A percentile compares a stretch with the other conserved stretches of the same genome.
Conservation (phyloP, 2,329 filamentous ascomycete genomes). For the Fusarium tanahbumbuense region DNA sequence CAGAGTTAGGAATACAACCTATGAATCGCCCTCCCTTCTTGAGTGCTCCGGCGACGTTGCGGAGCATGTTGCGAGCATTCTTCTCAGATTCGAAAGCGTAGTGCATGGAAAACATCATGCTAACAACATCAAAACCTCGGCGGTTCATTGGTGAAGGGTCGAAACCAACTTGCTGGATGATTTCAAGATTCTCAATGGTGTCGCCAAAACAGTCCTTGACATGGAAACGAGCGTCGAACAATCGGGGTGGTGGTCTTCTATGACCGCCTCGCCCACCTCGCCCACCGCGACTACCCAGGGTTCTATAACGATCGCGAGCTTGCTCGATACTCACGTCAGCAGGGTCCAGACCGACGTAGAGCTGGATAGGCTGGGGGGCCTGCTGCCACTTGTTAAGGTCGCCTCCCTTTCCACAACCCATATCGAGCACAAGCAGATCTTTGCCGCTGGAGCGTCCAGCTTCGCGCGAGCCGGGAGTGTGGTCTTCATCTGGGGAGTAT, state of each 20-base stretch:
- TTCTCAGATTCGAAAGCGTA: conserved; percentile 95
- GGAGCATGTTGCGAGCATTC: conserved; percentile 90
- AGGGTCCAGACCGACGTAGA: conserved; percentile 95
- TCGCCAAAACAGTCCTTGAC: conserved; percentile 94
- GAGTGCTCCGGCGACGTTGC: conserved; percentile 88
- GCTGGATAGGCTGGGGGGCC: conserved; percentile 87
- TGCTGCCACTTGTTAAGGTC: conserved; percentile 97
- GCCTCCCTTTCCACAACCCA: conserved; percentile 96
- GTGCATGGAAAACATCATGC: conserved; percentile 99
- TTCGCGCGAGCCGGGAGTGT: conserved; percentile 70
- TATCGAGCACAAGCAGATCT: conserved; percentile 85
- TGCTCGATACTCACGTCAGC: conserved; percentile 93
- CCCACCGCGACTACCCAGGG: conserved; percentile 72
- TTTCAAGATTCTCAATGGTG: conserved; percentile 81
- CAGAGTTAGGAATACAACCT: conserved; percentile 96
- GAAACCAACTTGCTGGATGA: conserved; percentile 89
- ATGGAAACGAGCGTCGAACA: conserved; percentile 89
- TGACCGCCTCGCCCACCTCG: conserved; percentile 65
- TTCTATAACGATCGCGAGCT: conserved; percentile 83
- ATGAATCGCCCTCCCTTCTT: conserved; percentile 96
- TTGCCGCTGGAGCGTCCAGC: conserved; percentile 63
- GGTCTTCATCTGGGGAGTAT: conserved; percentile 85
- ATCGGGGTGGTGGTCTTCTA: conserved; percentile 61
- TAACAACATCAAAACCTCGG: conserved; percentile 93
- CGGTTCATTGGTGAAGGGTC: conserved; percentile 78